phyloP scores from a whole-genome alignment of 164 flowering plant species.

The Dillenia turbinata region DNA sequence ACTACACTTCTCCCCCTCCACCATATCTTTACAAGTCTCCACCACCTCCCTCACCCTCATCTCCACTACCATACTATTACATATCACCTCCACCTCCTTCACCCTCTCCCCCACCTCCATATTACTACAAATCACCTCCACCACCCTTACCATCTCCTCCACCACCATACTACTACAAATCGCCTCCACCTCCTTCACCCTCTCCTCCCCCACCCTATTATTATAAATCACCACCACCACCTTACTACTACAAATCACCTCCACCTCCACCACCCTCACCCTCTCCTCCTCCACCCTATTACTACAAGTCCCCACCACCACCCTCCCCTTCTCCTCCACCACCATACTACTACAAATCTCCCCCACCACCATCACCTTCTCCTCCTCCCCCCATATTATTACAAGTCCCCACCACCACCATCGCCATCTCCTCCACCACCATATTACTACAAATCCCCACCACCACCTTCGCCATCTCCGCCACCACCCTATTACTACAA shows the following conservation, averaged over 20 bases:
- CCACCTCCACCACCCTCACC: conserved; percentile 33
- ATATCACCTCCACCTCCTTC: conserved; percentile 31
- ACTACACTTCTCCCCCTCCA: conserved; percentile 13
- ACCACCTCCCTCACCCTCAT: conserved; percentile 23
- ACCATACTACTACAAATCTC: conserved; percentile 24
- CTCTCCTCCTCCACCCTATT: conserved; percentile 7
- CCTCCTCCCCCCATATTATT: conserved; percentile 33
- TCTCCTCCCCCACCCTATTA: conserved; percentile 10
- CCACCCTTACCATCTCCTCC: conserved; percentile 17
- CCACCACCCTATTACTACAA: conserved; percentile 11
- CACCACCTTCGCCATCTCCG: conserved; percentile 24
- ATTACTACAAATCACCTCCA: conserved; percentile 28
- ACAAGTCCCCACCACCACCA: conserved; percentile 39
- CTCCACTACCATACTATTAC: conserved; percentile 25
- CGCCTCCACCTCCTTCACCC: conserved; percentile 8
- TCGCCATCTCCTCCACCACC: conserved; percentile 26
- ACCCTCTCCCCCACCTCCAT: too few relatives aligned
- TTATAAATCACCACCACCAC: conserved; percentile 15
- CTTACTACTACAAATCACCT: conserved; percentile 9
- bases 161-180: conserved; percentile 10
- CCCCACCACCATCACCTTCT: conserved; percentile 36
- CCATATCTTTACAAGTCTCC: conserved; percentile 26
- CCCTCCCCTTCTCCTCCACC: conserved; percentile 21
- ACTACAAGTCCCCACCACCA: conserved; percentile 27
- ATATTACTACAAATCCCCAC: conserved; percentile 38